phyloP scores from a whole-genome alignment of 139 green algal genomes.

The Astrephomene gubernaculifera region DNA sequence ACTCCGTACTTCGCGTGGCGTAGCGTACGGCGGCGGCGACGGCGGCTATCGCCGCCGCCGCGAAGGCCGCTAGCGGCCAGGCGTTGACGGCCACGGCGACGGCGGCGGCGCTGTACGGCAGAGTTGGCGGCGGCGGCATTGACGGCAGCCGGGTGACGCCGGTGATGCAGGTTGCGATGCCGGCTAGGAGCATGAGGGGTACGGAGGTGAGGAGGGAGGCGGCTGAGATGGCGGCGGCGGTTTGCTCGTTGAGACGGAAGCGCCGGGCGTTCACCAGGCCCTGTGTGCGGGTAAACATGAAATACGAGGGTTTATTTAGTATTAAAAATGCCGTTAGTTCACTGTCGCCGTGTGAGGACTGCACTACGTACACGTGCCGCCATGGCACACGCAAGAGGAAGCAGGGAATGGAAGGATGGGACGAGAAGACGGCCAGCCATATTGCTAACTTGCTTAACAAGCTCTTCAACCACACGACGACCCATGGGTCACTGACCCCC shows the following conservation, averaged over 20 bases:
- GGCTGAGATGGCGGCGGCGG: slow-evolving; percentile 22
- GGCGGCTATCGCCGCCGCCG: neutral
- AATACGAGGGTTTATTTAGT: too few relatives aligned
- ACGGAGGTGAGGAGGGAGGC: slow-evolving; percentile 28
- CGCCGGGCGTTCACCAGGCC: slow-evolving; percentile 39
- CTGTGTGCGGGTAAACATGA: neutral
- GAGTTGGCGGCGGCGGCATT: neutral
- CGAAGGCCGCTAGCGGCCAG: neutral
- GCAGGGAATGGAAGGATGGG: too few relatives aligned
- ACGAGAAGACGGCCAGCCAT: too few relatives aligned
- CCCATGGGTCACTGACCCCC: too few relatives aligned
- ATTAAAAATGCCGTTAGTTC: too few relatives aligned
- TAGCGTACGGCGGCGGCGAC: slow-evolving; percentile 2
- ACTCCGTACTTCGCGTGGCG: neutral
- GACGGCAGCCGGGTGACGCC: slow-evolving; percentile 23
- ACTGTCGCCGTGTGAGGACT: too few relatives aligned
- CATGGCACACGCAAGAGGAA: too few relatives aligned
- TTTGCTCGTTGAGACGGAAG: slow-evolving; percentile 63
- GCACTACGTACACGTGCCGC: too few relatives aligned
- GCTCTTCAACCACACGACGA: too few relatives aligned
- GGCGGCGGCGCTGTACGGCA: neutral
- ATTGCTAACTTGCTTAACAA: too few relatives aligned
- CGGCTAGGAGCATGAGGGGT: slow-evolving; percentile 28
- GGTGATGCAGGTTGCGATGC: neutral
- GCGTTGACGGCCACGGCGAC: neutral